Percentiles rank a stretch among this genome's conserved stretches.
phyloP scores from a whole-genome alignment of 805 yeast genomes.

The Torulaspora franciscae region DNA sequence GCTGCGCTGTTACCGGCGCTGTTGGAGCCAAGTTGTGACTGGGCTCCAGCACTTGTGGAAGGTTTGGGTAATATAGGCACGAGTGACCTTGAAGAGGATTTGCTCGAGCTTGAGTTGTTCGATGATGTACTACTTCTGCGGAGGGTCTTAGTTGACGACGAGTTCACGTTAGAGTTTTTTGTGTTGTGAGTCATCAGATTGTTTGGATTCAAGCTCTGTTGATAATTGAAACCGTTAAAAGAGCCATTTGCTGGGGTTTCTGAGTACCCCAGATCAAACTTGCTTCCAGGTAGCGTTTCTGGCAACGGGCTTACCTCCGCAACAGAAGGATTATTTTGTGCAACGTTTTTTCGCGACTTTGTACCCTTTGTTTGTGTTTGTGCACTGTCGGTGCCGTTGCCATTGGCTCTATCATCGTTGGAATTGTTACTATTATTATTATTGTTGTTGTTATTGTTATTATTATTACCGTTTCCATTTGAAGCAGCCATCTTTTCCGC shows the following conservation, averaged over 20 bases:
- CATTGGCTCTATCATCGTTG: conserved; percentile 7
- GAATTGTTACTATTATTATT: neutral
- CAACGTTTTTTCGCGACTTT: neutral
- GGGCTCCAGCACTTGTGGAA: conserved; percentile 18
- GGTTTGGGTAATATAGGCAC: conserved; percentile 37
- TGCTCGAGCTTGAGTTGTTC: conserved; percentile 28
- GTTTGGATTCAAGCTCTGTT: conserved; percentile 18
- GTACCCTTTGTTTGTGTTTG: neutral
- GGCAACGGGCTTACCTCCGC: neutral
- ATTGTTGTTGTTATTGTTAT: conserved; percentile 1
- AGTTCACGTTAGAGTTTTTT: conserved; percentile 8
- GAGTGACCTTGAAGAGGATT: conserved; percentile 31
- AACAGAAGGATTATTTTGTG: neutral
- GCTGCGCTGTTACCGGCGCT: conserved; percentile 31
- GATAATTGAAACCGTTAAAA: conserved; percentile 3
- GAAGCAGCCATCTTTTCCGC: conserved; percentile 1
- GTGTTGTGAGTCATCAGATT: conserved; percentile 21
- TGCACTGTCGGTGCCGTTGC: conserved; percentile 1
- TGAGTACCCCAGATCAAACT: conserved; percentile 9
- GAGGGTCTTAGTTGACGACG: conserved; percentile 14
- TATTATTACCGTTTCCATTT: conserved; percentile 4
- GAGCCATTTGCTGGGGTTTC: conserved; percentile 6
- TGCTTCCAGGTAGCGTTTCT: conserved; percentile 4
- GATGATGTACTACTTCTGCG: conserved; percentile 34
- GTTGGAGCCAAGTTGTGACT: conserved; percentile 13